Base-by-base conservation (phyloP, 176 grass and related monocot genomes). In the Poa annua region DNA sequence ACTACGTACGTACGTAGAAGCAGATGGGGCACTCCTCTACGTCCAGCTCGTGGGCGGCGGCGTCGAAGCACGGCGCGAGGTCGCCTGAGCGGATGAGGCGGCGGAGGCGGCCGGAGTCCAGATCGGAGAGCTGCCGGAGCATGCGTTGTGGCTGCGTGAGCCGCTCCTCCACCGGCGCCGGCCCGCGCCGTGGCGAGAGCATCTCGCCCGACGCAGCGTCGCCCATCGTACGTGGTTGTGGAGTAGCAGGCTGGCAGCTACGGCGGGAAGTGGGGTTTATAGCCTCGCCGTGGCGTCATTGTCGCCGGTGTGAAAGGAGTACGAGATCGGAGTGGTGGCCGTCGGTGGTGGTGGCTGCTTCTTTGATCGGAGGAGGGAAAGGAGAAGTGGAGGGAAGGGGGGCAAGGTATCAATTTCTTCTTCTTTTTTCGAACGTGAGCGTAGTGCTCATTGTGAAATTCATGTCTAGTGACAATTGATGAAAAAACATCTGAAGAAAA, bases 1-100 rank as follows among this genome's bases (percentile, higher is more conserved):
- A 84, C n/a, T n/a, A n/a, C n/a, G 36, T 17, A 55, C 72, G 53
- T 86, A 97, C 95, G 15, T 86, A 84, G 90, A 91, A 98, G 85
- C 95, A 95, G 51, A 94, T 93, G 65, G 95, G 95, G 75, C 95
- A 95, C 26, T 93, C 90, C 79, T 88, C 92, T 17, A 77, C 47
- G 32, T 54, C 61, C 29, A 29, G 29, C 11, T 20, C 78, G 51
- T 95, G 29, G 29, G 29, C 90, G 14, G 64, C 53, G 2, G 88
- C 75, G 63, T 97, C 92, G 7, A 94, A 95, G 87, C 92, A 95
- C 0, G 88, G 92, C 3, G 95, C 92, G 34, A 98, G 86, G 59
- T 93, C 85, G 12, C 78, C 78, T 22, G 64, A 47, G 39, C 65
- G 74, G 81, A 97, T 97, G 71, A 94, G 92, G 5, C 84, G 67